Evolutionary conservation across 1,284 basidiomycete species (phyloP).

Genomic region (Tremellales sp.): DNA sequence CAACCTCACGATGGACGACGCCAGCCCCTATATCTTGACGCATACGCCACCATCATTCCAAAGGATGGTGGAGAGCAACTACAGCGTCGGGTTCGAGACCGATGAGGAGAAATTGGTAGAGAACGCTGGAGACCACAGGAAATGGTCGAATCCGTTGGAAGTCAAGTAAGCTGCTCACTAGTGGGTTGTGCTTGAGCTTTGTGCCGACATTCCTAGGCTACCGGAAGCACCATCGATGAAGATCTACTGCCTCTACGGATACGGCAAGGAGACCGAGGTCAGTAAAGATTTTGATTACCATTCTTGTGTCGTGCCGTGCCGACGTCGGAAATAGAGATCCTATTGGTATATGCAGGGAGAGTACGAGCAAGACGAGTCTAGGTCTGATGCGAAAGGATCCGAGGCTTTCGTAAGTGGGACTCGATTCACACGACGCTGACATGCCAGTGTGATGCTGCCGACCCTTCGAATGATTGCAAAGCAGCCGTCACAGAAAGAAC

Average conservation of each 20-base stretch:
- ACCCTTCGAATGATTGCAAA: constrained; percentile 46
- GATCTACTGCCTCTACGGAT: constrained; percentile 90
- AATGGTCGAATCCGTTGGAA: constrained; percentile 94
- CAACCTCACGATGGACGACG: constrained; percentile 78
- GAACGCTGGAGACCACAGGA: constrained; percentile 63
- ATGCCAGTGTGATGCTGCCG: constrained; percentile 48
- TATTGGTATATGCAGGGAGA: constrained; percentile 66
- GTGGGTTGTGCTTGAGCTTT: background rate
- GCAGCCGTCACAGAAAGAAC: constrained; percentile 49
- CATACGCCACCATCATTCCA: constrained; percentile 80
- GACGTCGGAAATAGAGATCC: constrained; percentile 33
- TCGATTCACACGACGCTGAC: constrained; percentile 1
- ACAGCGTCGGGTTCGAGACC: constrained; percentile 87
- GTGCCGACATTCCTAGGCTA: constrained; percentile 53
- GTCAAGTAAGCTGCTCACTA: constrained; percentile 56
- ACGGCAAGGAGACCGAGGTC: constrained; percentile 94
- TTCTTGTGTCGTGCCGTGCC: constrained; percentile 1
- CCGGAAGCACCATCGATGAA: constrained; percentile 90
- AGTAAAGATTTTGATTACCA: constrained; percentile 20
- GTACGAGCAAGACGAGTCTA: constrained; percentile 63
- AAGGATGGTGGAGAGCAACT: constrained; percentile 87
- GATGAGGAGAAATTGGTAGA: constrained; percentile 61
- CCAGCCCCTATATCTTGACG: constrained; percentile 73
- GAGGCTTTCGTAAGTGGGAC: constrained; percentile 30
- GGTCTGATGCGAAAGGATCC: constrained; percentile 52